Evolutionary conservation across 495 filamentous ascomycete genomes (phyloP), one percentile per base, ranked within the genome.

Genomic region (Aspergillus avenaceus): DNA sequence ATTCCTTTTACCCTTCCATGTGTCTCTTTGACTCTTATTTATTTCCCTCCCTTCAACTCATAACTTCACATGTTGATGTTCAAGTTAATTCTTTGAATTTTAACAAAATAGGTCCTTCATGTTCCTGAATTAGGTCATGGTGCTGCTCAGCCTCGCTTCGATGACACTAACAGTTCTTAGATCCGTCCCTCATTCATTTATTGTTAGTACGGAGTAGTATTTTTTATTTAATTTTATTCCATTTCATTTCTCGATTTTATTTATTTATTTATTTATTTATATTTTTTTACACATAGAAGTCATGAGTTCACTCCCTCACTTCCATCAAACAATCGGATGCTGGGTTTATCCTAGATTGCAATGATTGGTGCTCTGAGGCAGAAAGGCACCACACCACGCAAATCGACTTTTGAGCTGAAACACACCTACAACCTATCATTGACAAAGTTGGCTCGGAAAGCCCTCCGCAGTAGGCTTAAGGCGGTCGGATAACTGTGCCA

Each of bases 301-400:
- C 34, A 38, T 21, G 16, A 38, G 16, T 43, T 28, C 41, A 27
- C 41, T 43, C 41, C 23, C 41, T 43, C 26, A 24, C 41, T 25
- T 43, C 26, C 18, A 43, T 43, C 22, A 43, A 43, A 43, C 41
- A 43, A 43, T 43, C 13, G 8, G 40, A 25, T 25, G 22, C 19
- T 22, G 40, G 40, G 24, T n/a, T n/a, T 11, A 42, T 36, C 32
- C 32, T 16, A 6, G 32, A 36, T 12, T 36, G 32, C 32, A 36
- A 5, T 38, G 16, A 38, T 38, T 38, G 16, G 34, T 9, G 16
- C 34, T 3, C 16, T 38, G 34, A 19, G 34, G 34, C 34, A 31
- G 28, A 31, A 9, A 31, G 28, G 28, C 8, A 31, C 28, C 34
- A 38, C 34, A 43, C 41, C 41, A 43, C 23, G 41, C 41, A 24